Evolutionary conservation across 1,284 basidiomycete species (phyloP).

Genomic region (Austroboletus rostrupii): DNA sequence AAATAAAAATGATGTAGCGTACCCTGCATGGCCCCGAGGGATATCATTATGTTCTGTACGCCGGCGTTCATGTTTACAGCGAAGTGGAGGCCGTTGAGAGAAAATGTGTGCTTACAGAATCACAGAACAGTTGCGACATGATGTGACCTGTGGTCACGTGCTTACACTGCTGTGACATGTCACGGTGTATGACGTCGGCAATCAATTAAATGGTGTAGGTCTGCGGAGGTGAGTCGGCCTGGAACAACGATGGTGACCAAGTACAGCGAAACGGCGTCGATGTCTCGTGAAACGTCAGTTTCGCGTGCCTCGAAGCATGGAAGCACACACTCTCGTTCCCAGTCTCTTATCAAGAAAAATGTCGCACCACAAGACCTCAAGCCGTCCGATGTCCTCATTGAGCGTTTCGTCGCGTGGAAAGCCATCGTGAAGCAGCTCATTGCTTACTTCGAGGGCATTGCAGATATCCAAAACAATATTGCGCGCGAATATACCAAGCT

Average conservation of each 20-base stretch:
- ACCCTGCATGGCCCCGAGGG: slow-evolving; percentile 90
- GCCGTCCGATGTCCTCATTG: slow-evolving; percentile 95
- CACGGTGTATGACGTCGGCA: slow-evolving; percentile 29
- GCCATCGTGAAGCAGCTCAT: slow-evolving; percentile 94
- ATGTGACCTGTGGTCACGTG: slow-evolving; percentile 21
- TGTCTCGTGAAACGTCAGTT: slow-evolving; percentile 68
- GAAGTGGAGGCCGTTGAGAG: slow-evolving; percentile 10
- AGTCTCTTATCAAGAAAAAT: slow-evolving; percentile 88
- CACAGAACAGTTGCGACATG: neutral
- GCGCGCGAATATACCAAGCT: slow-evolving; percentile 94
- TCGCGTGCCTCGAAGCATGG: slow-evolving; percentile 60
- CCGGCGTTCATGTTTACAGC: slow-evolving; percentile 47
- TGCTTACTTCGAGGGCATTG: slow-evolving; percentile 85
- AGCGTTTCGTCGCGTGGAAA: slow-evolving; percentile 92
- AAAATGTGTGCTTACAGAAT: neutral
- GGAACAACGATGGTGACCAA: neutral
- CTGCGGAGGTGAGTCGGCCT: neutral
- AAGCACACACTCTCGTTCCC: slow-evolving; percentile 70
- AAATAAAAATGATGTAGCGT: slow-evolving; percentile 13
- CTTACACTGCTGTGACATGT: slow-evolving; percentile 11
- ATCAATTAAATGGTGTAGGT: neutral
- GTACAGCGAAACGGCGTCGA: slow-evolving; percentile 45
- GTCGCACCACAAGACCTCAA: slow-evolving; percentile 86
- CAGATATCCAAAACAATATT: slow-evolving; percentile 93
- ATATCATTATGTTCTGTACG: slow-evolving; percentile 75